These are phyloP conservation scores for Austroboletus niveus DNA, from an alignment of 1,284 basidiomycete genomes.

Conservation along the genomic window DNA sequence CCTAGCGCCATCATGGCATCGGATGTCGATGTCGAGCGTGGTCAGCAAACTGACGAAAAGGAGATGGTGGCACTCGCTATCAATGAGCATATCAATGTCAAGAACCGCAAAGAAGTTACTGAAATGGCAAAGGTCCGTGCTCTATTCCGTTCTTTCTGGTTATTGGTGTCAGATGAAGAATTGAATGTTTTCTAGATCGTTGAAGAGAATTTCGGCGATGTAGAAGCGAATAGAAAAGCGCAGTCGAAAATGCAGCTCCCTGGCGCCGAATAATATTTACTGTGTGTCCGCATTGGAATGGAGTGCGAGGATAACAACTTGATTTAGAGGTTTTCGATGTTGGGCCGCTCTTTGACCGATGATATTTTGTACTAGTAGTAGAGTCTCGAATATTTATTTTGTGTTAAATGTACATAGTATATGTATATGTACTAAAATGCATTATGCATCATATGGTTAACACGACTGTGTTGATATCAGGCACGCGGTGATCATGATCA, in stretches of 20 bases:
- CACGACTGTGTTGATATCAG: too few relatives aligned
- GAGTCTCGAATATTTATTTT: too few relatives aligned
- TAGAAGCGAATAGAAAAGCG: not conserved
- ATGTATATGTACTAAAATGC: too few relatives aligned
- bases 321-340: too few relatives aligned
- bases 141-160: not conserved
- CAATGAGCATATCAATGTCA: not conserved
- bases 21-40: slow-evolving; percentile 26
- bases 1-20: not conserved
- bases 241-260: slow-evolving; percentile 28
- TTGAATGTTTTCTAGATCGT: slow-evolving; percentile 10
- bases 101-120: not conserved
- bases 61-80: too few relatives aligned
- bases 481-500: too few relatives aligned
- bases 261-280: slow-evolving; percentile 38
- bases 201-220: not conserved
- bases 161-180: slow-evolving; percentile 15
- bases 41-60: slow-evolving; percentile 1
- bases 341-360: too few relatives aligned
- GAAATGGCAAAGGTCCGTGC: slow-evolving; percentile 22
- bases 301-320: not conserved
- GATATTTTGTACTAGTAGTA: too few relatives aligned
- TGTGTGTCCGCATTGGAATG: slow-evolving; percentile 7
- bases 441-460: too few relatives aligned
- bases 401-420: too few relatives aligned